These are phyloP conservation scores for Ceratocystis huliohia DNA, from an alignment of 2,329 filamentous ascomycete genomes.

Conservation along the genomic window DNA sequence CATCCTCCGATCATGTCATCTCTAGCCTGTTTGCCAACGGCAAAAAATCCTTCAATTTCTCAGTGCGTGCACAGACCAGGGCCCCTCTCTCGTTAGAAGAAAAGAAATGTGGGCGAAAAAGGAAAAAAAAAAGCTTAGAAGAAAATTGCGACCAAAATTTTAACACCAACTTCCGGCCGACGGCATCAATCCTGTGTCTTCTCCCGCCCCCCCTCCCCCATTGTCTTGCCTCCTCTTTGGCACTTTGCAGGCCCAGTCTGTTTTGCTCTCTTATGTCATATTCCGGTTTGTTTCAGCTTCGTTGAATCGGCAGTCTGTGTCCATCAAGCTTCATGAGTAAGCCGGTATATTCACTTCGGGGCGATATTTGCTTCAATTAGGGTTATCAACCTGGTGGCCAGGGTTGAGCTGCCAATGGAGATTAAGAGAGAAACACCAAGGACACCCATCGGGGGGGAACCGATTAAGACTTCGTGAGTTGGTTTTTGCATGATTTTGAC, in stretches of 20 bases:
- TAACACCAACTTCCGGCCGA: slow-evolving; percentile 1
- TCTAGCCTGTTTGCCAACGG: background rate
- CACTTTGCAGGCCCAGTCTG: background rate
- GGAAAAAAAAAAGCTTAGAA: background rate
- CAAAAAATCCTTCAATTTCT: slow-evolving; percentile 1
- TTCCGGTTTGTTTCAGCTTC: background rate
- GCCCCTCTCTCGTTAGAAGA: background rate
- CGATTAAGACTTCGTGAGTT: slow-evolving; percentile 30
- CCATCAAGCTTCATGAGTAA: background rate
- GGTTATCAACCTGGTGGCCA: background rate
- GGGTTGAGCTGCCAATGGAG: slow-evolving; percentile 22
- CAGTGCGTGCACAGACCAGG: background rate
- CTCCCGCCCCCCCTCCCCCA: background rate
- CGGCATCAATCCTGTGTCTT: slow-evolving; percentile 8
- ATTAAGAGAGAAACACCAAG: background rate
- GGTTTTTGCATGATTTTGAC: background rate
- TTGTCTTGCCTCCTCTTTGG: background rate
- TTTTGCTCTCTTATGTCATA: background rate
- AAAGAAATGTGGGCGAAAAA: slow-evolving; percentile 3
- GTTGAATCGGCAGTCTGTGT: background rate
- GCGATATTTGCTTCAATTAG: background rate
- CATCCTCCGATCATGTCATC: slow-evolving; percentile 1
- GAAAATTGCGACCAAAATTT: background rate
- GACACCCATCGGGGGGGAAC: slow-evolving; percentile 29
- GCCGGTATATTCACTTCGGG: background rate